phyloP scores from a whole-genome alignment of 805 yeast genomes.

The Groenewaldozyma salmanticensis region DNA sequence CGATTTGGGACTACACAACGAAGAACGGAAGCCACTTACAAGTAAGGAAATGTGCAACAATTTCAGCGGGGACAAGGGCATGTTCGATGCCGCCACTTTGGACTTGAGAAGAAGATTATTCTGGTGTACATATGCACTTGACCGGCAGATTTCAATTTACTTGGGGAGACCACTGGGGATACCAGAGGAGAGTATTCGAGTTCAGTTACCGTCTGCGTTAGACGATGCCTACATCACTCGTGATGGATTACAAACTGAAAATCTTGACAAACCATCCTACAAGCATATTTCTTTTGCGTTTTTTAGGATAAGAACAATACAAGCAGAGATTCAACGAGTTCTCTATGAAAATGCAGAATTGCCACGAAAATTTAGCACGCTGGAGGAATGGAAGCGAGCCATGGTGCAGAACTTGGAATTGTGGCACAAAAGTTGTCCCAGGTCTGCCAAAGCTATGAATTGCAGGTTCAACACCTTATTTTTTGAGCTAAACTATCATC shows the following conservation, averaged over 20 bases:
- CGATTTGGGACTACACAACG: conserved; percentile 78
- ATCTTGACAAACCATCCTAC: conserved; percentile 34
- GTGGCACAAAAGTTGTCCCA: conserved; percentile 56
- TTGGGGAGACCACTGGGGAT: conserved; percentile 83
- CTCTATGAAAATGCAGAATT: conserved; percentile 63
- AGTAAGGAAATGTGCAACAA: conserved; percentile 1
- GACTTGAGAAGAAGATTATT: conserved; percentile 71
- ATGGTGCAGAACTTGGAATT: conserved; percentile 42
- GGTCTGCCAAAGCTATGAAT: conserved; percentile 49
- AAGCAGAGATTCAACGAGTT: conserved; percentile 64
- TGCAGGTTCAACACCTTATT: conserved; percentile 65
- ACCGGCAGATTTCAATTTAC: conserved; percentile 77
- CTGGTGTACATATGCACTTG: conserved; percentile 85
- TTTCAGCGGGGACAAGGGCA: neutral
- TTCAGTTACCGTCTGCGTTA: conserved; percentile 59
- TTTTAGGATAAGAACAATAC: conserved; percentile 61
- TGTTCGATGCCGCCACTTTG: conserved; percentile 40
- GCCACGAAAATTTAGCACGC: conserved; percentile 47
- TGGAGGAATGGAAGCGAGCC: conserved; percentile 55
- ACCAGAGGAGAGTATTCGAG: conserved; percentile 68
- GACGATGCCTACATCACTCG: conserved; percentile 58
- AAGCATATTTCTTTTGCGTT: conserved; percentile 59
- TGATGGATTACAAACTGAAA: conserved; percentile 18
- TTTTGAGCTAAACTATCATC: conserved; percentile 67
- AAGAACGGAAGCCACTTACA: conserved; percentile 24